Base-by-base conservation (phyloP, 2,329 filamentous ascomycete species). In the Ophiocordyceps unilateralis region DNA sequence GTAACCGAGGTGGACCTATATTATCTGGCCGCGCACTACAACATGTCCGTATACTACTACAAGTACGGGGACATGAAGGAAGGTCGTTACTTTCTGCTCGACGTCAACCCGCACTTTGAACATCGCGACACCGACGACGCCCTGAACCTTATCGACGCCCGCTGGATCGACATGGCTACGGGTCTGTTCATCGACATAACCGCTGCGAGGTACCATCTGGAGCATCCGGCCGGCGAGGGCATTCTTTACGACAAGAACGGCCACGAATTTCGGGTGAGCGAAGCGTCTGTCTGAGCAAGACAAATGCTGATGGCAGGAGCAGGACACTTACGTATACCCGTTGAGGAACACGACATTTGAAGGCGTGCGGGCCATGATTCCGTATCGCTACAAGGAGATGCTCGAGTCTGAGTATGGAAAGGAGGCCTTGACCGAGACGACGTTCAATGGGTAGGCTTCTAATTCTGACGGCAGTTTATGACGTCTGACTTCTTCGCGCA, bases 301-400 rank as follows among this genome's bases (percentile, higher is more conserved):
- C 32, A n/a, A n/a, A 12, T 15, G 7, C 5, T n/a, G 28, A 4
- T 10, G 15, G 4, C 11, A 11, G 6, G 11, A 46, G 14, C 37
- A 70, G 64, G 68, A 73, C 44, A 69, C 66, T 0, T 69, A 81
- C 43, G 63, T 87, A 11, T 84, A 77, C 52, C 82, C 82, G 0
- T 62, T 87, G 53, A 67, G 77, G n/a, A 70, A 76, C 46, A 82
- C 76, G 1, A 69, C 65, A 1, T 86, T 83, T 44, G 81, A 86
- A 52, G 78, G 76, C 1, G 69, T 77, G 0, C 63, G 69, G 1
- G 79, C 72, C 39, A 77, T 77, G 58, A 77, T 86, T 21, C 82
- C 82, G 0, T 77, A 69, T 51, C 61, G 65, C 8, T 81, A 77
- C 52, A 66, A 70, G 46, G 70, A 74, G 40, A 66, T 81, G 41